A percentile compares a stretch with the other conserved stretches of the same genome.
These are phyloP conservation scores for Brassica cretica DNA, from an alignment of 345 rosid genomes.

Conservation along the genomic window DNA sequence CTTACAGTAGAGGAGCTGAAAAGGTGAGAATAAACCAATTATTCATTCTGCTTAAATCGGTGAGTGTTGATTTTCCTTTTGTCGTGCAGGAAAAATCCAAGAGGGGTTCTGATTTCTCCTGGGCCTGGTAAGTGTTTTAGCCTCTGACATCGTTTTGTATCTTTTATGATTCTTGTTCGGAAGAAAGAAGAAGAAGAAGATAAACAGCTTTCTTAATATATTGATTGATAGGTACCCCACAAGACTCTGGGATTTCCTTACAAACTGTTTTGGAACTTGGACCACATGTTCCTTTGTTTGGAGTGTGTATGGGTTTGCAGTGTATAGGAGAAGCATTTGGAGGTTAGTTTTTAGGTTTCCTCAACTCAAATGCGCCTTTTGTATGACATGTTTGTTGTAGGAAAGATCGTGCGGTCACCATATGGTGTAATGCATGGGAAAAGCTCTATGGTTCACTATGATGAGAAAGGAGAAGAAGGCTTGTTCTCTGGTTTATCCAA, in stretches of 20 bases:
- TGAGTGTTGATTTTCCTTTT: neutral
- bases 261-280: slow-evolving; percentile 94
- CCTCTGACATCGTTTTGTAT: neutral
- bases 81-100: slow-evolving; percentile 47
- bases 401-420: slow-evolving; percentile 92
- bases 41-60: neutral
- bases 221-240: slow-evolving; percentile 64
- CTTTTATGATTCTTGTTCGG: neutral
- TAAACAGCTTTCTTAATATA: neutral
- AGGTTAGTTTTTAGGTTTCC: slow-evolving; percentile 46
- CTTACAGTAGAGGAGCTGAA: slow-evolving; percentile 80
- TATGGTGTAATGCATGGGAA: slow-evolving; percentile 92
- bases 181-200: neutral
- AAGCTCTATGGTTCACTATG: slow-evolving; percentile 79
- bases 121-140: slow-evolving; percentile 68
- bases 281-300: slow-evolving; percentile 77
- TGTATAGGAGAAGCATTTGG: slow-evolving; percentile 44
- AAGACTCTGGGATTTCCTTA: slow-evolving; percentile 93
- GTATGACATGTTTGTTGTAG: slow-evolving; percentile 42
- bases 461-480: slow-evolving; percentile 87
- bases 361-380: neutral
- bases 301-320: slow-evolving; percentile 95
- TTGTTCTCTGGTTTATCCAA: slow-evolving; percentile 80
- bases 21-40: slow-evolving; percentile 44
- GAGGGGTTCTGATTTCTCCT: slow-evolving; percentile 92